A percentile compares a stretch with the other conserved stretches of the same genome.
Conservation (phyloP, 192 early-diverging fungal genomes). For the Podila epicladia region DNA sequence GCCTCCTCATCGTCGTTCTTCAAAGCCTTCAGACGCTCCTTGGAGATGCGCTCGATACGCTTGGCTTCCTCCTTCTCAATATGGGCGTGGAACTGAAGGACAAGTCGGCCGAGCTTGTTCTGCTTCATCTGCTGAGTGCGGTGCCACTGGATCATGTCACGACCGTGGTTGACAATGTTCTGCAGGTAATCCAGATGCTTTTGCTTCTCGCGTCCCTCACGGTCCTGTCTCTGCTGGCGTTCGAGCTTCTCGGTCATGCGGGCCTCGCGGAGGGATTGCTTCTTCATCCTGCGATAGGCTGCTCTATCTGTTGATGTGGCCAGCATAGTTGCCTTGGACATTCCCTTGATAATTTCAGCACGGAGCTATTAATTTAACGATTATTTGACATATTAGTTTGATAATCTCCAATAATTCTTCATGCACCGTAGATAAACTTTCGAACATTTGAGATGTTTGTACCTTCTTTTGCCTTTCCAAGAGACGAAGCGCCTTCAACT, state of each 20-base stretch:
- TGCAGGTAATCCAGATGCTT: slow-evolving; percentile 85
- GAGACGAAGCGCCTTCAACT: slow-evolving; percentile 87
- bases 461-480: slow-evolving; percentile 81
- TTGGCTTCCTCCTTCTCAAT: slow-evolving; percentile 96
- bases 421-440: no score
- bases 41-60: slow-evolving; percentile 81
- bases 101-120: slow-evolving; percentile 78
- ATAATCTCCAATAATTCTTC: no score
- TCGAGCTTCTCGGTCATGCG: slow-evolving; percentile 91
- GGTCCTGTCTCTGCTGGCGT: slow-evolving; percentile 85
- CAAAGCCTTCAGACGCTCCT: slow-evolving; percentile 96
- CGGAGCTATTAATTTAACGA: slow-evolving; percentile 57
- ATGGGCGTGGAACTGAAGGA: slow-evolving; percentile 80
- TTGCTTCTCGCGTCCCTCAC: slow-evolving; percentile 86
- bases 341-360: slow-evolving; percentile 76
- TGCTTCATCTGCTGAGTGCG: slow-evolving; percentile 71
- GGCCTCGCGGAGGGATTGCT: slow-evolving; percentile 84
- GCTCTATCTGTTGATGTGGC: slow-evolving; percentile 83
- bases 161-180: slow-evolving; percentile 79
- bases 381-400: no score
- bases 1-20: slow-evolving; percentile 98
- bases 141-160: slow-evolving; percentile 76
- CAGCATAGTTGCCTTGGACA: slow-evolving; percentile 79
- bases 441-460: not conserved
- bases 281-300: slow-evolving; percentile 83